Conservation (phyloP, 192 early-diverging fungal genomes). For the Rhizoclosmatium globosum region DNA sequence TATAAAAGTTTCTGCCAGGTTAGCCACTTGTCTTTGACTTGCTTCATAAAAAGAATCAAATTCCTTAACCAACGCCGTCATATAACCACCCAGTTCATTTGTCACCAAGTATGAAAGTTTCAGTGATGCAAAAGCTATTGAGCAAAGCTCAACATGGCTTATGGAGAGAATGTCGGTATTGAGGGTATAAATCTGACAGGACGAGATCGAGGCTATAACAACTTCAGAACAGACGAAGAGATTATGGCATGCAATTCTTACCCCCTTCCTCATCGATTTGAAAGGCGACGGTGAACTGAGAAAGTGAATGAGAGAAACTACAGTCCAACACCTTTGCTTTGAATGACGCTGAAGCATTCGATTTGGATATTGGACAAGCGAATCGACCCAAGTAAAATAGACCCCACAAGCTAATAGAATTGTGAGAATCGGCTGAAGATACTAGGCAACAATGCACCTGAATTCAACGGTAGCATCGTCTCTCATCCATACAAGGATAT, state of each 20-base stretch:
- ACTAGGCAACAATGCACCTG: background rate
- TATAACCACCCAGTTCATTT: background rate
- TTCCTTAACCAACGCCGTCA: background rate
- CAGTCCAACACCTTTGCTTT: too few relatives aligned
- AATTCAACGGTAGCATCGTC: conserved; percentile 12
- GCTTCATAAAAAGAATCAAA: conserved; percentile 9
- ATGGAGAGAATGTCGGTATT: conserved; percentile 3
- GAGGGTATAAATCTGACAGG: background rate
- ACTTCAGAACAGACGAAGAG: too few relatives aligned
- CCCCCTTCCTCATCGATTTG: too few relatives aligned
- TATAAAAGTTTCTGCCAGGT: conserved; percentile 6
- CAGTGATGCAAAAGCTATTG: background rate
- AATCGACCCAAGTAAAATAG: conserved; percentile 4
- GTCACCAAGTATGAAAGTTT: conserved; percentile 4
- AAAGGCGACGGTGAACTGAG: too few relatives aligned
- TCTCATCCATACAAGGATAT: background rate
- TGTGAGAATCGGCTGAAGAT: background rate
- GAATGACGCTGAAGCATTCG: background rate
- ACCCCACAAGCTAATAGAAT: background rate
- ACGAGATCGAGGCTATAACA: too few relatives aligned
- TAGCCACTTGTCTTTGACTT: background rate
- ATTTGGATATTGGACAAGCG: background rate
- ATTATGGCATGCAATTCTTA: too few relatives aligned
- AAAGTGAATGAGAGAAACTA: too few relatives aligned
- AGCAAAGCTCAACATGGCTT: background rate